Percentiles rank a stretch among this genome's conserved stretches.
Conservation (phyloP, 257 asterid genomes). For the Catharanthus roseus region DNA sequence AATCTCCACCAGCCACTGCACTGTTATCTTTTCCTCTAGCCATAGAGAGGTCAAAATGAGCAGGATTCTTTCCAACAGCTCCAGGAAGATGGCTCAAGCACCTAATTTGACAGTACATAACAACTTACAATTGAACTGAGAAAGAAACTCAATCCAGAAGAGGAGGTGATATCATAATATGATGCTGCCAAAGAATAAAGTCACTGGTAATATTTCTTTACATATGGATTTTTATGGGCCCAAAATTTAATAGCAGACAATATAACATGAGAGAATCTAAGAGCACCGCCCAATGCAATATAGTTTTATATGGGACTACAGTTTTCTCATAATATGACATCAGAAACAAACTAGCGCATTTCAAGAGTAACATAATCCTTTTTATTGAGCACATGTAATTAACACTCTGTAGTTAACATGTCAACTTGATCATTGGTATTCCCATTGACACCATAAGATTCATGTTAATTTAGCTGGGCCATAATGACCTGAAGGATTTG, state of each 20-base stretch:
- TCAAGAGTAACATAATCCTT: not conserved
- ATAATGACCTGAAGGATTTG: not conserved
- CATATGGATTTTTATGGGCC: not conserved
- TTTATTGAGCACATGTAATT: not conserved
- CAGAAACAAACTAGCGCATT: not conserved
- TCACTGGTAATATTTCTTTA: not conserved
- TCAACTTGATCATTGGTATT: not conserved
- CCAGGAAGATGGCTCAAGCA: slow-evolving; percentile 90
- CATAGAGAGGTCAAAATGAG: slow-evolving; percentile 80
- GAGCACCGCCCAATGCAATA: not conserved
- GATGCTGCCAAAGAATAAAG: too few relatives aligned
- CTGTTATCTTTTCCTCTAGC: slow-evolving; percentile 53
- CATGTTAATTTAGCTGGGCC: not conserved
- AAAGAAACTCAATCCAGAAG: not conserved
- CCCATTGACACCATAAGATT: not conserved
- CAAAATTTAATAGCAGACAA: not conserved
- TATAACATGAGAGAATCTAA: not conserved
- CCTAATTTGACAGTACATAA: slow-evolving; percentile 33
- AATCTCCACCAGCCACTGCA: slow-evolving; percentile 53
- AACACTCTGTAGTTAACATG: not conserved
- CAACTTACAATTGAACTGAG: not conserved
- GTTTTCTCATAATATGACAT: not conserved
- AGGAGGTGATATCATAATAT: not conserved
- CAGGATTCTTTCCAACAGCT: slow-evolving; percentile 87
- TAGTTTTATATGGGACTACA: not conserved